Evolutionary conservation across 2,329 filamentous ascomycete species (phyloP).

Genomic region (Colletotrichum tabaci): DNA sequence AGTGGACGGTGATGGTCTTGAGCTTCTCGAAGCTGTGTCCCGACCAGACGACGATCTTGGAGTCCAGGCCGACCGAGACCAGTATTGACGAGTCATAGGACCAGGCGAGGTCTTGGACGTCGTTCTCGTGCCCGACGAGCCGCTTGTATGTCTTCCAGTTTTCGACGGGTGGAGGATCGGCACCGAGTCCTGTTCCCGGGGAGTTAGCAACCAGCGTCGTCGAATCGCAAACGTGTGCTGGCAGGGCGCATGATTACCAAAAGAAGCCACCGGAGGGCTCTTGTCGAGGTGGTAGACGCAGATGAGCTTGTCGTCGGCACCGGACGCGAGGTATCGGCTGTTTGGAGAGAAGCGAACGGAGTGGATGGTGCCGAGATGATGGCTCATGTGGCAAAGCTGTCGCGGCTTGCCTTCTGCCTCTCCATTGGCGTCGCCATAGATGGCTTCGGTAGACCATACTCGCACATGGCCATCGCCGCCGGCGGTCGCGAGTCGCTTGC

Average conservation of each 20-base stretch:
- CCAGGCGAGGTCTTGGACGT: constrained; percentile 98
- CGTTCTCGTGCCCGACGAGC: constrained; percentile 96
- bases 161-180: constrained; percentile 90
- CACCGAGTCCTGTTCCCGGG: constrained; percentile 41
- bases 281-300: constrained; percentile 95
- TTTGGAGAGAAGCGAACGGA: constrained; percentile 97
- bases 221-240: not conserved
- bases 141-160: constrained; percentile 98
- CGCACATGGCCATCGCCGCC: constrained; percentile 98
- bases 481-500: constrained; percentile 90
- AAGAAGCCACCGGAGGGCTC: constrained; percentile 83
- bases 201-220: not conserved
- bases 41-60: constrained; percentile 98
- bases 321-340: constrained; percentile 94
- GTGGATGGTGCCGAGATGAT: constrained; percentile 97
- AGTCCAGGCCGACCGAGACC: constrained; percentile 96
- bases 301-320: constrained; percentile 98
- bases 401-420: constrained; percentile 73
- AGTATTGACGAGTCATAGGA: constrained; percentile 95
- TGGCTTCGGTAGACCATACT: constrained; percentile 96
- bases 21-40: constrained; percentile 98
- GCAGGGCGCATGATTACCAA: constrained; percentile 70
- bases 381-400: constrained; percentile 97
- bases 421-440: constrained; percentile 74
- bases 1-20: constrained; percentile 92